phyloP scores from a whole-genome alignment of 2,329 filamentous ascomycete species.

The Claviceps fusiformis region DNA sequence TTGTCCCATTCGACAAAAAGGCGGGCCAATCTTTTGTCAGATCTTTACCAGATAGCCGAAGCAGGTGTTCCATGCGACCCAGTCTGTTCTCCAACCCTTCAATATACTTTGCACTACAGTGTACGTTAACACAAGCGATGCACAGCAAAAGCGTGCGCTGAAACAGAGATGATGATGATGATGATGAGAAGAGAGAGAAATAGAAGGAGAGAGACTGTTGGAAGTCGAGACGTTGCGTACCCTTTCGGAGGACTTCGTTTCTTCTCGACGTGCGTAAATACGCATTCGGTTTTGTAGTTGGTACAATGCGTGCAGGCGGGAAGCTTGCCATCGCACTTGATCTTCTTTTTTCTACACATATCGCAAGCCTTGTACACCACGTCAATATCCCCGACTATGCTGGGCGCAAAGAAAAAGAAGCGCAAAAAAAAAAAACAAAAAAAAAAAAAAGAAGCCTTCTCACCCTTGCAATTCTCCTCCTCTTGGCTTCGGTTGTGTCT shows the following conservation, averaged over 20 bases:
- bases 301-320: conserved; percentile 90
- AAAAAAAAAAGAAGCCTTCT: conserved; percentile 15
- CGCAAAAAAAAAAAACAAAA: neutral
- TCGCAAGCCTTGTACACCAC: conserved; percentile 58
- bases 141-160: neutral
- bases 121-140: neutral
- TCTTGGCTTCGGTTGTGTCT: conserved; percentile 69
- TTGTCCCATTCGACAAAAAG: neutral
- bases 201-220: neutral
- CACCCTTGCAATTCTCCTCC: conserved; percentile 77
- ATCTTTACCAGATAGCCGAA: conserved; percentile 58
- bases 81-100: conserved; percentile 90
- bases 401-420: neutral
- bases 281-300: conserved; percentile 95
- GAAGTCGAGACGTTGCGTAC: conserved; percentile 34
- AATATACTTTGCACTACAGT: conserved; percentile 79
- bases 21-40: neutral
- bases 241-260: conserved; percentile 95
- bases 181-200: too few relatives aligned
- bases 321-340: conserved; percentile 95
- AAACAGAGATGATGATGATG: neutral
- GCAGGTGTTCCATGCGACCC: conserved; percentile 86
- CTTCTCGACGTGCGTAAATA: conserved; percentile 98
- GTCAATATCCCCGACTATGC: neutral
- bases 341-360: conserved; percentile 94